Base-by-base conservation (phyloP, 2,329 filamentous ascomycete genomes). In the Clonostachys rhizophaga region DNA sequence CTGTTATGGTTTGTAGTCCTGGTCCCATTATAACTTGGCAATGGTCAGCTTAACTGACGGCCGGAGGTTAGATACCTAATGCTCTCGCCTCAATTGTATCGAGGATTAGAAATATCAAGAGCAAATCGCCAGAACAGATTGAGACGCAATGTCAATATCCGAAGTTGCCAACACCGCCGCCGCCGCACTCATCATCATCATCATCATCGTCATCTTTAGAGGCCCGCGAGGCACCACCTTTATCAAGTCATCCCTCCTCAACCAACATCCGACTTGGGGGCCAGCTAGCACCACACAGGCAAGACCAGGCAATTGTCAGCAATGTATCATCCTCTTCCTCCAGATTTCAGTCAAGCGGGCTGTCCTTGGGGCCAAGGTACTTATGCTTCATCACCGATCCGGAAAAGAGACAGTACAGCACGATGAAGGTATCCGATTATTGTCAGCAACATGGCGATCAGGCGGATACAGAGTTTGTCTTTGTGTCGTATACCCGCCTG, bases 401-500 rank as follows among this genome's bases (percentile, higher is more conserved):
- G 9, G 40, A 52, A 8, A 18, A 43, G 4, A 46, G 48, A 2
- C 17, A 20, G 3, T 55, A 50, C 16, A 52, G 57, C 34, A 58
- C 52, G 1, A 41, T 57, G 39, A 54, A 55, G n/a, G 59, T 62
- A 16, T 52, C 49, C 1, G 53, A 58, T 17, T 61, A 52, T 45
- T 48, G 56, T 7, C n/a, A 44, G 18, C 18, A 55, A 30, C 44
- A 56, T 35, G 58, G 54, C 8, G 54, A 53, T 20, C 40, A 60
- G 16, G 45, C 48, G 1, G 50, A 57, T 14, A 51, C 64, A 5
- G 58, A 57, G 13, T 71, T 70, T 39, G 52, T 72, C 5, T 68
- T 73, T 44, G 54, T 72, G 12, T 66, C 64, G 1, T 73, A 71
- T 48, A 71, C 69, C 1, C 57, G 61, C 6, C 57, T 61, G 42